These are phyloP conservation scores for Umbelopsis isabellina DNA, from an alignment of 192 early-diverging fungal genomes.

Conservation along the genomic window DNA sequence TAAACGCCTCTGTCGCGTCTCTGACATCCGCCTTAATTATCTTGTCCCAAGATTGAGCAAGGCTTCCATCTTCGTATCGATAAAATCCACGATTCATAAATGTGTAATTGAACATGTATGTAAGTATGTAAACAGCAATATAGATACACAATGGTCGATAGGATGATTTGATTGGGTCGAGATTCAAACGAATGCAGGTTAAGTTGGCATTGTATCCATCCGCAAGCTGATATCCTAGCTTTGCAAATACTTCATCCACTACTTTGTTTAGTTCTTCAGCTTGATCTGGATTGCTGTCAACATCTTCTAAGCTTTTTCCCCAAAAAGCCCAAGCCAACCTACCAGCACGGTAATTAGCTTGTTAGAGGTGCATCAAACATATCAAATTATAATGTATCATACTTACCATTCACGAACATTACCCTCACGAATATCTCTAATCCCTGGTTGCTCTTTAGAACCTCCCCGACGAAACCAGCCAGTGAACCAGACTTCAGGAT, in stretches of 20 bases:
- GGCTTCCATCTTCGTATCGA: slow-evolving; percentile 5
- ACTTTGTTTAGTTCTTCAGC: slow-evolving; percentile 46
- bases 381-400: not conserved
- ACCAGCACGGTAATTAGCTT: not conserved
- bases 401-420: slow-evolving; percentile 12
- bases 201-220: slow-evolving; percentile 46
- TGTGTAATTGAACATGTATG: slow-evolving; percentile 25
- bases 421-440: not conserved
- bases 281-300: slow-evolving; percentile 34
- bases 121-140: slow-evolving; percentile 31
- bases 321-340: slow-evolving; percentile 63
- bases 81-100: slow-evolving; percentile 1
- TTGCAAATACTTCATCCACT: slow-evolving; percentile 38
- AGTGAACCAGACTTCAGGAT: slow-evolving; percentile 3
- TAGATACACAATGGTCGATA: slow-evolving; percentile 66
- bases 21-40: not conserved
- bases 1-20: not conserved
- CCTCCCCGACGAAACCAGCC: not conserved
- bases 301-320: slow-evolving; percentile 39
- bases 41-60: not conserved
- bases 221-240: slow-evolving; percentile 41
- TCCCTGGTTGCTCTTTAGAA: not conserved
- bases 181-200: slow-evolving; percentile 56
- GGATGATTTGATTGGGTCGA: slow-evolving; percentile 58
- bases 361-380: not conserved